phyloP scores from a whole-genome alignment of 2,329 filamentous ascomycete genomes.

The Monosporascus sp. region DNA sequence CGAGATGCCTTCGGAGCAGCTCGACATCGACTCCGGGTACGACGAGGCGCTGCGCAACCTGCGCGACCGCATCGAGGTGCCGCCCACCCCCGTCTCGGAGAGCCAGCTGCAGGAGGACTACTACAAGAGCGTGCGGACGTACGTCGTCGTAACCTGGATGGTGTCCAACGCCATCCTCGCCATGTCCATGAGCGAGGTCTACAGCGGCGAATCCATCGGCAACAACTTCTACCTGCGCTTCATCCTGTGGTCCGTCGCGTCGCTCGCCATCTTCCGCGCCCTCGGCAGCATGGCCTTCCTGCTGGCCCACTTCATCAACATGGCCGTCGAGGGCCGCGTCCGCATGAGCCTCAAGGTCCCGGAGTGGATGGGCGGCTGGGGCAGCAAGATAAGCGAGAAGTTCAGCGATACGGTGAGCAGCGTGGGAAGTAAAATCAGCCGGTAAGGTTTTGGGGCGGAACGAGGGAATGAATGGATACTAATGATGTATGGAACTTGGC shows the following conservation, averaged over 20 bases:
- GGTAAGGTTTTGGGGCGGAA: background rate
- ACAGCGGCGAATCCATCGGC: conserved; percentile 63
- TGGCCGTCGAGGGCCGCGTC: conserved; percentile 79
- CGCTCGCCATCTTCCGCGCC: conserved; percentile 80
- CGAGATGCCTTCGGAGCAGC: conserved; percentile 95
- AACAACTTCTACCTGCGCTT: conserved; percentile 89
- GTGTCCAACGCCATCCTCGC: conserved; percentile 84
- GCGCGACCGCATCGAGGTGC: conserved; percentile 83
- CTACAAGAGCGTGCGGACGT: conserved; percentile 93
- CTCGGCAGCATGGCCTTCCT: conserved; percentile 77
- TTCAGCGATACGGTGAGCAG: conserved; percentile 45
- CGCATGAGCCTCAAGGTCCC: conserved; percentile 51
- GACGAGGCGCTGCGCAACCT: conserved; percentile 96
- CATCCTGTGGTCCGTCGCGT: conserved; percentile 87
- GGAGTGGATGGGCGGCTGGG: conserved; percentile 37
- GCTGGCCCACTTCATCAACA: conserved; percentile 77
- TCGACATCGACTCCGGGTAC: conserved; percentile 96
- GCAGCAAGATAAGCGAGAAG: conserved; percentile 35
- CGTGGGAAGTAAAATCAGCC: conserved; percentile 34
- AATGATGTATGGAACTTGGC: background rate
- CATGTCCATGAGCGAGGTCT: conserved; percentile 88
- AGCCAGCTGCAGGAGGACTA: conserved; percentile 94
- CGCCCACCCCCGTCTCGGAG: conserved; percentile 56
- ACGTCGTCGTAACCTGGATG: conserved; percentile 97
- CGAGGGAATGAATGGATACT: background rate